phyloP scores from a whole-genome alignment of 2,329 filamentous ascomycete genomes.

The Paraconiothyrium sp. region DNA sequence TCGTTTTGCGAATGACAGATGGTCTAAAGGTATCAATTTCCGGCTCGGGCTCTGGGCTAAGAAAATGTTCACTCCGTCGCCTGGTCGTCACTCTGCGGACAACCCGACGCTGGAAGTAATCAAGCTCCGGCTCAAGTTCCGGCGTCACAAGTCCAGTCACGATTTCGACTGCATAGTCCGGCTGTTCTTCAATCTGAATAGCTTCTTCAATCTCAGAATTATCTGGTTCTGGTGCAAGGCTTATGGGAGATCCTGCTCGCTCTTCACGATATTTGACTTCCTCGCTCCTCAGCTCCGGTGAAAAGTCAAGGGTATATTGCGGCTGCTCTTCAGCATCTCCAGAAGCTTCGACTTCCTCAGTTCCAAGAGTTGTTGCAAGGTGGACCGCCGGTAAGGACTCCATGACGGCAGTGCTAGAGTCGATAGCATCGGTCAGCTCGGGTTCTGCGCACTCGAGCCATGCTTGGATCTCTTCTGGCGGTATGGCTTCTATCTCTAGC shows the following conservation, averaged over 20 bases:
- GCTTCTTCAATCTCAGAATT: neutral
- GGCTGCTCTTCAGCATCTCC: constrained; percentile 6
- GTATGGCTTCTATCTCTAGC: constrained; percentile 22
- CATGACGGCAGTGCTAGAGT: constrained; percentile 25
- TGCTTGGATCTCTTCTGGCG: constrained; percentile 25
- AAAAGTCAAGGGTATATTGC: constrained; percentile 13
- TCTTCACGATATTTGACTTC: constrained; percentile 5
- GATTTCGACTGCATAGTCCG: neutral
- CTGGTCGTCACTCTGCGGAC: neutral
- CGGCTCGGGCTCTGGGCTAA: neutral
- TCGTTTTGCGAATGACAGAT: neutral
- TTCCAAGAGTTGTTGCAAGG: neutral
- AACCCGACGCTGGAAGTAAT: neutral
- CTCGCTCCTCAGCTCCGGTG: constrained; percentile 14
- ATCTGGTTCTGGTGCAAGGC: neutral
- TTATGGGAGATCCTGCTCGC: neutral
- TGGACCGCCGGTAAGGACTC: constrained; percentile 19
- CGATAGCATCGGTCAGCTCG: constrained; percentile 28
- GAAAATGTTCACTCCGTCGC: neutral
- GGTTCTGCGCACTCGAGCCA: constrained; percentile 31
- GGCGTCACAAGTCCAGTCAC: neutral
- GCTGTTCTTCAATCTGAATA: neutral
- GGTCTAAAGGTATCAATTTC: neutral
- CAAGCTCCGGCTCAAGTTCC: neutral
- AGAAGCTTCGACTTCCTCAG: neutral